Base-by-base conservation (phyloP, 140 eudicot genomes). In the Cichorium intybus region DNA sequence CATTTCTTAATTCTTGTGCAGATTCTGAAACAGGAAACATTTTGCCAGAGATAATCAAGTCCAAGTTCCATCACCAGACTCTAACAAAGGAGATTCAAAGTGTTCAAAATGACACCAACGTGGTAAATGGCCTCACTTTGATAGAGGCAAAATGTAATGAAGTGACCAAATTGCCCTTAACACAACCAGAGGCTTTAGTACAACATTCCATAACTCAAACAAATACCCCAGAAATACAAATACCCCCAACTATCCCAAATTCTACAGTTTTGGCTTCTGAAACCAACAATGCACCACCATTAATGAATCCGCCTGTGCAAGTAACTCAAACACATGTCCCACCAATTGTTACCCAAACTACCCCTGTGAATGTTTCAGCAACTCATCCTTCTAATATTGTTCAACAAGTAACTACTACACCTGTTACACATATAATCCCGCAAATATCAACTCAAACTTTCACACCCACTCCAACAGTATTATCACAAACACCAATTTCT, bases 41-140 rank as follows among this genome's bases (percentile, higher is more conserved):
- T 35, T 71, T 88, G 50, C 78, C 77, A 11, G 78, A 77, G 71
- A 64, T 82, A 53, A 56, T 85, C 28, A 72, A 58, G 66, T 73
- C 80, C 15, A 88, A 80, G 58, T 39, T 35, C 34, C 76, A 70
- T 68, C 60, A 56, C n/a, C 31, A 45, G 35, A 66, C 31, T 24
- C 80, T 68, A 64, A 10, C 56, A 56, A 72, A 50, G 63, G 68
- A 56, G 23, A 47, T 54, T 10, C 14, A 12, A 7, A 17, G 4
- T n/a, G 20, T 4, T 64, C 56, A 54, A 1, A 52, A 24, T 34
- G 64, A 49, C 27, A 23, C 26, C 7, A 17, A 69, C 33, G 76
- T 22, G 49, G 64, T 41, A 21, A 31, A 24, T 51, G 52, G 37
- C 33, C 18, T 37, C 26, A 45, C 48, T 10, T 49, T 23, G 21